A percentile compares a stretch with the other conserved stretches of the same genome.
Evolutionary conservation across 208 protist species (phyloP).

Genomic region (Leishmania major): DNA sequence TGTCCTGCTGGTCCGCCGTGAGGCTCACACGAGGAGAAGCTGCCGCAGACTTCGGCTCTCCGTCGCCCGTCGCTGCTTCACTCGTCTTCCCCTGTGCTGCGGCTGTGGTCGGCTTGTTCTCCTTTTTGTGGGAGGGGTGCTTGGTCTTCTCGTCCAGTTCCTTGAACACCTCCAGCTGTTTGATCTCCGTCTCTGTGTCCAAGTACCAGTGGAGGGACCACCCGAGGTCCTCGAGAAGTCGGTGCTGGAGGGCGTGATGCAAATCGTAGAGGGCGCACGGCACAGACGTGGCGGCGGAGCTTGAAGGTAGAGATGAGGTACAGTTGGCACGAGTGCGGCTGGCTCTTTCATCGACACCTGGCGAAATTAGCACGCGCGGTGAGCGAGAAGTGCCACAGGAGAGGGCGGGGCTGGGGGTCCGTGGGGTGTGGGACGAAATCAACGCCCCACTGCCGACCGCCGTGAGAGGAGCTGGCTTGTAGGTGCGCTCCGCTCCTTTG

Average conservation of each 20-base stretch:
- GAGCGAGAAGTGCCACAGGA: not conserved
- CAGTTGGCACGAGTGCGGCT: not conserved
- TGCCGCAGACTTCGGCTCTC: not conserved
- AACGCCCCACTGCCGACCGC: not conserved
- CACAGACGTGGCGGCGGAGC: slow-evolving; percentile 4
- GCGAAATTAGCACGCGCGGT: not conserved
- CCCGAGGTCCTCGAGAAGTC: slow-evolving; percentile 22
- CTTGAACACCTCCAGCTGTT: slow-evolving; percentile 14
- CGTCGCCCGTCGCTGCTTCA: not conserved
- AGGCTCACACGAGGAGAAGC: not conserved
- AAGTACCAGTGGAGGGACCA: slow-evolving; percentile 34
- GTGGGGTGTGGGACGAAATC: not conserved
- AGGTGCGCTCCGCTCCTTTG: not conserved
- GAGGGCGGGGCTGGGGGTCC: not conserved
- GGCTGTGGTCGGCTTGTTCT: not conserved
- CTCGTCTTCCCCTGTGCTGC: not conserved
- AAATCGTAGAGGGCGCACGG: slow-evolving; percentile 28
- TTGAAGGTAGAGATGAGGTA: slow-evolving; percentile 6
- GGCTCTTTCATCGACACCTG: not conserved
- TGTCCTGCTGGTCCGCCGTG: not conserved
- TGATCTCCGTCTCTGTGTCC: slow-evolving; percentile 27
- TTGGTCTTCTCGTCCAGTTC: slow-evolving; percentile 13
- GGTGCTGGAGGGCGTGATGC: slow-evolving; percentile 29
- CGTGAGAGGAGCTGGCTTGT: not conserved
- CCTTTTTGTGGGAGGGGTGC: not conserved